These are phyloP conservation scores for Euphorbia schlechtendalii DNA, from an alignment of 441 rosid genomes.

Conservation along the genomic window DNA sequence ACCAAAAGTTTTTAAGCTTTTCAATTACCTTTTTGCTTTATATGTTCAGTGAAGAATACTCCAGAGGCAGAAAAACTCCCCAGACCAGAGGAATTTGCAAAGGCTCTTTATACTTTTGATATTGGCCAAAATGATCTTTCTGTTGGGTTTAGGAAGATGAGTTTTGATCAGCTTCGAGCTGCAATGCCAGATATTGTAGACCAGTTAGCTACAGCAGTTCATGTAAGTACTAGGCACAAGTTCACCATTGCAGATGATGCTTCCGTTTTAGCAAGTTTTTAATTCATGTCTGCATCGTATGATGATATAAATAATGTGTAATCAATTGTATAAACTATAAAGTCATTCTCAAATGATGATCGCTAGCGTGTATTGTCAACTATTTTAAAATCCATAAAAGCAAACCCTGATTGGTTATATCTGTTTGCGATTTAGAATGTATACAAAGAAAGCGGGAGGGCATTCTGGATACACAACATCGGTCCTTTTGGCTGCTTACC, in stretches of 20 bases:
- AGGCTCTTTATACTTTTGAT: conserved; percentile 84
- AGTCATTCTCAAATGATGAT: too few relatives aligned
- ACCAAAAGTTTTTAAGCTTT: too few relatives aligned
- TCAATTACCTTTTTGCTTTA: too few relatives aligned
- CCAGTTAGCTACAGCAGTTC: conserved; percentile 74
- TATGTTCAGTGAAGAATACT: conserved; percentile 35
- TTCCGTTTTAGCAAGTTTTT: too few relatives aligned
- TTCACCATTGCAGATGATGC: background rate
- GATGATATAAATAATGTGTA: too few relatives aligned
- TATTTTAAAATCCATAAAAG: too few relatives aligned
- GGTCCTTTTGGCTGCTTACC: conserved; percentile 53
- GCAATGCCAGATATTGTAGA: conserved; percentile 58
- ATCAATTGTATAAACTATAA: too few relatives aligned
- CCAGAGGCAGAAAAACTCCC: conserved; percentile 59
- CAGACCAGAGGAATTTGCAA: conserved; percentile 61
- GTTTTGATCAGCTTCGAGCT: conserved; percentile 56
- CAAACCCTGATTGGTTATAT: too few relatives aligned
- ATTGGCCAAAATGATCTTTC: conserved; percentile 95
- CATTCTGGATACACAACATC: conserved; percentile 60
- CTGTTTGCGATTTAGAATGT: conserved; percentile 37
- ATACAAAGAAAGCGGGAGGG: conserved; percentile 65
- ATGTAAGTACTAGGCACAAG: conserved; percentile 34
- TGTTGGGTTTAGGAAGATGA: conserved; percentile 67
- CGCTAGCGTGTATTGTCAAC: too few relatives aligned
- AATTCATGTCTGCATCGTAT: too few relatives aligned